A percentile compares a stretch with the other conserved stretches of the same genome.
These are phyloP conservation scores for Stagonosporopsis cucurbitacearum DNA, from an alignment of 2,329 filamentous ascomycete genomes.

Conservation along the genomic window DNA sequence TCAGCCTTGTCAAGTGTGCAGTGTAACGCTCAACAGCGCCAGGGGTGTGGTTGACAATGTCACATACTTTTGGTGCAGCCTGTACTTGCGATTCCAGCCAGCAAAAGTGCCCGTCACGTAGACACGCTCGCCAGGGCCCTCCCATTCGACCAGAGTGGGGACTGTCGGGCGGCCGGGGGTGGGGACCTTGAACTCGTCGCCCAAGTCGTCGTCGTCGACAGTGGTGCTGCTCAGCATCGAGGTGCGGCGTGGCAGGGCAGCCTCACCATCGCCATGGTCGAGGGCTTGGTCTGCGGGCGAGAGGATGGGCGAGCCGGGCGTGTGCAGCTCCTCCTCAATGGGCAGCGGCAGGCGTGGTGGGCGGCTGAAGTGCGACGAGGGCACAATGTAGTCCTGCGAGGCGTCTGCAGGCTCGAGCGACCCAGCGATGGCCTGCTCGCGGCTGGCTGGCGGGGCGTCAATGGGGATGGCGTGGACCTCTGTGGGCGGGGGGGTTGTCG, in stretches of 20 bases:
- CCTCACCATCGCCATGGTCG: slow-evolving; percentile 54
- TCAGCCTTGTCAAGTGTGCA: slow-evolving; percentile 39
- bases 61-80: slow-evolving; percentile 81
- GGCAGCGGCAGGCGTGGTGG: slow-evolving; percentile 90
- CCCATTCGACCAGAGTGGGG: slow-evolving; percentile 86
- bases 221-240: slow-evolving; percentile 63
- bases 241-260: slow-evolving; percentile 61
- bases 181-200: slow-evolving; percentile 70
- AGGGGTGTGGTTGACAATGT: slow-evolving; percentile 17
- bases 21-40: slow-evolving; percentile 37
- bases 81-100: slow-evolving; percentile 94
- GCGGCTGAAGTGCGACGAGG: slow-evolving; percentile 60
- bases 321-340: slow-evolving; percentile 89
- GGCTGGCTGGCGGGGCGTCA: slow-evolving; percentile 22
- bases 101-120: slow-evolving; percentile 98
- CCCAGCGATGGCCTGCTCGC: slow-evolving; percentile 18
- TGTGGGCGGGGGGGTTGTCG: slow-evolving; percentile 16
- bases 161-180: slow-evolving; percentile 74
- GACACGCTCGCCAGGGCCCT: slow-evolving; percentile 80
- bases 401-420: slow-evolving; percentile 40
- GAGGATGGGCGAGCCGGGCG: slow-evolving; percentile 88
- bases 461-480: slow-evolving; percentile 49
- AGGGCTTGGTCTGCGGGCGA: slow-evolving; percentile 68
- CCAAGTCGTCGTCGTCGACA: slow-evolving; percentile 69
- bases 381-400: slow-evolving; percentile 48